A percentile compares a stretch with the other conserved stretches of the same genome.
These are phyloP conservation scores for Barnettozyma salicaria DNA, from an alignment of 805 yeast genomes.

Conservation along the genomic window DNA sequence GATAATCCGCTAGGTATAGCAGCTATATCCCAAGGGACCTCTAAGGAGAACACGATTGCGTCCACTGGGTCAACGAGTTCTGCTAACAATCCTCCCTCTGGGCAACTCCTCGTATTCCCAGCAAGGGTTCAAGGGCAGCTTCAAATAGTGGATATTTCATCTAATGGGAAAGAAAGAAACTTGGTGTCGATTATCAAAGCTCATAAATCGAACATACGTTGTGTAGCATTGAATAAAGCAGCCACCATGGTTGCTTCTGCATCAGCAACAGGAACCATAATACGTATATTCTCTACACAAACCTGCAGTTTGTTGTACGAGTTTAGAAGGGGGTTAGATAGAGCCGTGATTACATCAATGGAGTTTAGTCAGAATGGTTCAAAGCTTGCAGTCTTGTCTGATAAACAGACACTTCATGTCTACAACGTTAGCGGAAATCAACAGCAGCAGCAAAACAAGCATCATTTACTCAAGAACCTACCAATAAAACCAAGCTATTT, in stretches of 20 bases:
- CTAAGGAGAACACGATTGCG: constrained; percentile 18
- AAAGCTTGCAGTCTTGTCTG: constrained; percentile 78
- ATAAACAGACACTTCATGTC: constrained; percentile 84
- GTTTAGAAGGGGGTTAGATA: constrained; percentile 85
- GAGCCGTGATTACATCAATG: constrained; percentile 77
- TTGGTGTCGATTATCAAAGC: constrained; percentile 69
- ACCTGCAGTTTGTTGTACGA: constrained; percentile 71
- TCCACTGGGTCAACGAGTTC: neutral
- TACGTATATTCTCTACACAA: constrained; percentile 64
- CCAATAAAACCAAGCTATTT: constrained; percentile 73
- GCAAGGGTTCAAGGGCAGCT: constrained; percentile 72
- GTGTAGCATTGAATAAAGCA: constrained; percentile 53
- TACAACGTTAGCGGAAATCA: constrained; percentile 47
- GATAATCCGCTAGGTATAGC: constrained; percentile 26
- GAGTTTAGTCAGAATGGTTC: constrained; percentile 73
- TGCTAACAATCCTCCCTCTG: neutral
- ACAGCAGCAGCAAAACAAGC: constrained; percentile 38
- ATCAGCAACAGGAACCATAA: constrained; percentile 74
- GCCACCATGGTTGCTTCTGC: constrained; percentile 77
- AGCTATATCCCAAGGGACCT: constrained; percentile 24
- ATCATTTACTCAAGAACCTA: constrained; percentile 57
- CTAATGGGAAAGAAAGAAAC: constrained; percentile 56
- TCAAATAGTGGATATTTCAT: constrained; percentile 70
- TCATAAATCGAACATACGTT: constrained; percentile 60
- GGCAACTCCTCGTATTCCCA: constrained; percentile 68